Base-by-base conservation (phyloP, 768 basidiomycete species). In the Serpula lacrymans region DNA sequence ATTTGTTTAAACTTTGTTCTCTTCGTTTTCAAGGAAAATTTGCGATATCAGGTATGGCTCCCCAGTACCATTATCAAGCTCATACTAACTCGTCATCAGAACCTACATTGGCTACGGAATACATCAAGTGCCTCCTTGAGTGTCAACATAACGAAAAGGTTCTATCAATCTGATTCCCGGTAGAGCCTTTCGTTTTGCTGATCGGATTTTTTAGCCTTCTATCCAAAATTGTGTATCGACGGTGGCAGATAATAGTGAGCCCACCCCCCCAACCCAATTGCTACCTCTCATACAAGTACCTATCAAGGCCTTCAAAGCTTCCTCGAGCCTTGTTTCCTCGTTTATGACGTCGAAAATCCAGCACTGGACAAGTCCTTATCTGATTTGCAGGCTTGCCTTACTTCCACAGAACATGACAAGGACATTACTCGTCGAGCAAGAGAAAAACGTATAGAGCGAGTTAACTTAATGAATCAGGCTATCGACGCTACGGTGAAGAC, bases 101-200 rank as follows among this genome's bases (percentile, higher is more conserved):
- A 55, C 82, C 84, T 38, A 74, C 75, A 0, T 63, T 85, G 26
- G 71, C 78, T 1, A 67, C 78, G 2, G 67, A 70, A n/a, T 67
- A 89, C 17, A 52, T 87, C 3, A 63, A 74, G 51, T 71, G 68
- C 13, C 57, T 93, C 1, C 81, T 95, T 44, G 68, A 57, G 2
- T 89, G 85, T 45, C 87, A 90, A 54, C 78, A 84, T 41, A 88
- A 93, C 51, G 89, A 92, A 63, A 91, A 91, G 73, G 85, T 81
- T 28, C 14, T 53, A 57, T 24, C 32, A 16, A 6, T 18, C 24
- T 23, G n/a, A 32, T 41, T 26, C 18, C 14, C 23, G 6, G 16
- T 26, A 23, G 18, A 22, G 23, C 22, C 18, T 13, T 31, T 31
- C 26, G 20, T 27, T 21, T 18, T 34, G 37, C 24, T 27, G 30